Conservation (phyloP, 495 filamentous ascomycete species). For the Melanomma pulvis-pyrius region DNA sequence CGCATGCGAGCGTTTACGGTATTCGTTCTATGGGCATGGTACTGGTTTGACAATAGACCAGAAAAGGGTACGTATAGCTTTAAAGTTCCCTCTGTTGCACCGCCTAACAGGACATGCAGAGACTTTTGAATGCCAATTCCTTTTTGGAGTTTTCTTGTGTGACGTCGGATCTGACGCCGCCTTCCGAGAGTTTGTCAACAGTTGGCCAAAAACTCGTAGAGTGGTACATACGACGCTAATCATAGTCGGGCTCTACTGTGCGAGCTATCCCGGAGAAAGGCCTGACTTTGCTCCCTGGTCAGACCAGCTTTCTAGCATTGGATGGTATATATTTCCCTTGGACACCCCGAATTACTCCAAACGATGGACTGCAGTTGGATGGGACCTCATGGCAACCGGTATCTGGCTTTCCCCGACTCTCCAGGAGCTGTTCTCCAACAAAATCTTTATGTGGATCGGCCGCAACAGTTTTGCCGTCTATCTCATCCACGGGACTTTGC, state of each 20-base stretch:
- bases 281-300: constrained; percentile 64
- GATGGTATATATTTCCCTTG: constrained; percentile 59
- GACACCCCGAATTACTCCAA: constrained; percentile 54
- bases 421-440: constrained; percentile 59
- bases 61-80: constrained; percentile 18
- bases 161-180: constrained; percentile 60
- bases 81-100: background rate
- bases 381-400: constrained; percentile 60
- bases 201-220: constrained; percentile 43
- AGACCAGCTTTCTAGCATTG: constrained; percentile 49
- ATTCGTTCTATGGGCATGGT: constrained; percentile 55
- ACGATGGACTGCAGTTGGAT: constrained; percentile 60
- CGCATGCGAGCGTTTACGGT: constrained; percentile 57
- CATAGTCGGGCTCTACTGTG: constrained; percentile 57
- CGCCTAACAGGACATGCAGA: constrained; percentile 43
- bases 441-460: constrained; percentile 65
- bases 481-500: constrained; percentile 65
- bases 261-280: constrained; percentile 63
- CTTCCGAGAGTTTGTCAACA: constrained; percentile 55
- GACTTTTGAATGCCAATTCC: constrained; percentile 62
- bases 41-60: constrained; percentile 33
- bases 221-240: constrained; percentile 53
- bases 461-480: constrained; percentile 71
- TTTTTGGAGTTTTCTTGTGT: constrained; percentile 65
- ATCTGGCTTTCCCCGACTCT: constrained; percentile 61